Conservation (phyloP, 2,329 filamentous ascomycete genomes). For the Fusarium temperatum region DNA sequence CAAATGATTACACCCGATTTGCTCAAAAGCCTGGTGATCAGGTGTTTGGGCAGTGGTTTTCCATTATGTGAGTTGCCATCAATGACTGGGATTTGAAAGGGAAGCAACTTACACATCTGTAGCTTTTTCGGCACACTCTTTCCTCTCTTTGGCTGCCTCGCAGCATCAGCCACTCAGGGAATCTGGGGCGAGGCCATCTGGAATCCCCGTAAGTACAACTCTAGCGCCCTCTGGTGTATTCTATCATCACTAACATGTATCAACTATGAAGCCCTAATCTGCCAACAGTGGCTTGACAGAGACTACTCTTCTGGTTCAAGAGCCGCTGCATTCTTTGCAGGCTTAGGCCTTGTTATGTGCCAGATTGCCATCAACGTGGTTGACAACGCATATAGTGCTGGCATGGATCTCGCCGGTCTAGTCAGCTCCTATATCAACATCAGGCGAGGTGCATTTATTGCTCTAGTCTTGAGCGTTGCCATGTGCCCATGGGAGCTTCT, state of each 20-base stretch:
- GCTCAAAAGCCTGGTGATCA: neutral
- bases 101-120: neutral
- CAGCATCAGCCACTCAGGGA: neutral
- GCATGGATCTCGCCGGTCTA: neutral
- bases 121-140: neutral
- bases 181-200: neutral
- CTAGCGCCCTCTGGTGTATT: no score
- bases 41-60: neutral
- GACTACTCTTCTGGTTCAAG: neutral
- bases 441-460: neutral
- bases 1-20: neutral
- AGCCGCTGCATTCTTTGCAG: neutral
- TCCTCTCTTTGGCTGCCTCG: neutral
- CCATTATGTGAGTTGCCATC: neutral
- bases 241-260: neutral
- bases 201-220: neutral
- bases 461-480: neutral
- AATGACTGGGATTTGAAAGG: fast-evolving
- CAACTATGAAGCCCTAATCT: neutral
- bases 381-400: neutral
- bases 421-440: neutral
- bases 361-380: neutral
- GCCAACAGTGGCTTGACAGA: neutral
- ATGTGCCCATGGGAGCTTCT: neutral
- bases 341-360: neutral